These are phyloP conservation scores for Arthromyces matolae DNA, from an alignment of 768 basidiomycete species.

Conservation along the genomic window DNA sequence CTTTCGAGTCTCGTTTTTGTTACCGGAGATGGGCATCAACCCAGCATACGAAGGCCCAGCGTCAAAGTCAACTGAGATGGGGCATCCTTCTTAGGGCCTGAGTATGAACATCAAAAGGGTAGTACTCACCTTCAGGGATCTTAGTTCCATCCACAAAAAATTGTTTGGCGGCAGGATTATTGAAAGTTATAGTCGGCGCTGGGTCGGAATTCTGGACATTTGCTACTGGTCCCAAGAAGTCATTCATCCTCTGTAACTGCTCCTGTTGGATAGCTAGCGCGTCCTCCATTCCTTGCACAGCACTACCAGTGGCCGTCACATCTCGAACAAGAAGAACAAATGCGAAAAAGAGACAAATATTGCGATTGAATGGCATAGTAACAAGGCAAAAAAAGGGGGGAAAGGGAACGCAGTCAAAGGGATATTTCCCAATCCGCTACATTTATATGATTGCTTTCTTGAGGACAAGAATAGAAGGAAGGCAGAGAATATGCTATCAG, in stretches of 20 bases:
- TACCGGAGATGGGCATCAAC: slow-evolving; percentile 58
- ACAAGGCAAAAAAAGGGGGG: background rate
- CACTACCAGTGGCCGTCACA: slow-evolving; percentile 23
- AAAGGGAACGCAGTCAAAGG: background rate
- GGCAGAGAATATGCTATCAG: slow-evolving; percentile 5
- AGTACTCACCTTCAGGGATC: slow-evolving; percentile 36
- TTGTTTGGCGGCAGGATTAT: slow-evolving; percentile 53
- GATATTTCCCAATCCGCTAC: too few species aligned
- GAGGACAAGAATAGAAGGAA: slow-evolving; percentile 11
- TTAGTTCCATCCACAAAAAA: slow-evolving; percentile 47
- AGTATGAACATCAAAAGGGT: slow-evolving; percentile 8
- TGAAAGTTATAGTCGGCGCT: slow-evolving; percentile 49
- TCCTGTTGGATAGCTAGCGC: slow-evolving; percentile 45
- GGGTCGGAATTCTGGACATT: slow-evolving; percentile 8
- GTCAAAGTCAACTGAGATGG: slow-evolving; percentile 51
- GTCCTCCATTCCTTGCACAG: slow-evolving; percentile 38
- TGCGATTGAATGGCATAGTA: slow-evolving; percentile 2
- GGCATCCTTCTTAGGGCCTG: background rate
- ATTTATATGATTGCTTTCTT: slow-evolving; percentile 2
- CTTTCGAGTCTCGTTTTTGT: slow-evolving; percentile 57
- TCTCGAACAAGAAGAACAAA: slow-evolving; percentile 15
- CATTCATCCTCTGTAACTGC: slow-evolving; percentile 36
- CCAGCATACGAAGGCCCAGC: slow-evolving; percentile 70
- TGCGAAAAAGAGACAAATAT: slow-evolving; percentile 12
- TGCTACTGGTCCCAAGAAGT: slow-evolving; percentile 32